Base-by-base conservation (phyloP, 805 yeast genomes). In the Danielia oregonensis region DNA sequence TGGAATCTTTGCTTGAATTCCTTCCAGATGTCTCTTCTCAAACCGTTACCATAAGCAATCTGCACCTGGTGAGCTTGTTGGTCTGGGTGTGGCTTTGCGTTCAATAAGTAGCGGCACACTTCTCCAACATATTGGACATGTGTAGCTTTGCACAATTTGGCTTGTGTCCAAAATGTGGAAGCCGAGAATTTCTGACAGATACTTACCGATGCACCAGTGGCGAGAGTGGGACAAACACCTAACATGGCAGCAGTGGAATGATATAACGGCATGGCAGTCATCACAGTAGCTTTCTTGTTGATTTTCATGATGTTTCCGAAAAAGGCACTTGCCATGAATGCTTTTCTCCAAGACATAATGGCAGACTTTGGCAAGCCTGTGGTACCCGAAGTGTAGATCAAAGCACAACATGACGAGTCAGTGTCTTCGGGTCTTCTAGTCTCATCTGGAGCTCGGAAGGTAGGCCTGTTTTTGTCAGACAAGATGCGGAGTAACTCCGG, bases 361-460 rank as follows among this genome's bases (percentile, higher is more conserved):
- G 95, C 97, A 4, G 96, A 84, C 59, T 89, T 89, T 11, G 97
- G 97, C 42, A 89, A 63, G 0, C 97, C 97, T 0, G 97, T 86
- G 5, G 97, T 91, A 25, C 97, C 97, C 0, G 95, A 85, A 0
- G 97, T 89, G 58, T 82, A 89, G 33, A 89, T 86, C 45, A 86
- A 70, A 44, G 81, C 73, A 14, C 84, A 80, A 4, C 91, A 74
- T 36, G 77, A 74, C 45, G 68, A 74, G 53, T 81, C 82, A 9
- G 67, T 58, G 33, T 78, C 78, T 6, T 60, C 59, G 6, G 76
- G 74, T 44, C 84, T 74, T 59, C 95, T 74, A 7, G 75, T 59
- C 6, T 59, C 46, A 46, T 79, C 79, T 0, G 68, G 60, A 37
- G 81, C 77, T 52, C 89, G 60, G 52, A 75, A 69, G 52, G 62